Evolutionary conservation across 805 yeast species (phyloP), one percentile per base, ranked within the genome.

Genomic region (Candida parachauliodes): DNA sequence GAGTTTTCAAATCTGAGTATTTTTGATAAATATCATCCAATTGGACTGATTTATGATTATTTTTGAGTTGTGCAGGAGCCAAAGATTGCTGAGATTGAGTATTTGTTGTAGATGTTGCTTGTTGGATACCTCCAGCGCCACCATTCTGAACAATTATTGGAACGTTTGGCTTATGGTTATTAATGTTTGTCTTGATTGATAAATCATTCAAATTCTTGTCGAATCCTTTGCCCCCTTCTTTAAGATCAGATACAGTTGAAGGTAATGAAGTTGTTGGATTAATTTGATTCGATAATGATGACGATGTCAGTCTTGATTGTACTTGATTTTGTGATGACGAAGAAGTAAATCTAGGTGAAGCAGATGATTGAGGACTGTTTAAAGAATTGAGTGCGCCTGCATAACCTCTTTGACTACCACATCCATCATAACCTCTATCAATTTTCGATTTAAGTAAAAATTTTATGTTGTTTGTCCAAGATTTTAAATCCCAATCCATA

Each of bases 331-430:
- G 20, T 14, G 18, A n/a, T 7, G 37, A 30, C 11, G 25, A n/a
- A 12, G 34, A 21, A 9, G 42, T 36, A 21, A 29, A 29, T n/a
- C 34, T 22, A 18, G 53, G 48, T 24, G 49, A 37, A 18, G 40
- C 22, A 4, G 27, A 12, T 12, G 30, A 36, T 24, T 12, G 16
- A 0, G 70, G 68, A 41, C 64, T 59, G 37, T 65, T 72, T 30
- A 81, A 75, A 1, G 82, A 72, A 33, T 57, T 65, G 2, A 79
- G 52, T 0, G 85, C 84, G 23, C 84, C 84, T 3, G 68, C 68
- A 15, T 79, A 52, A 10, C 86, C 86, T 38, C 80, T 71, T 11
- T 71, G 56, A 21, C 83, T 76, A n/a, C 91, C 91, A 59, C 88
- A 81, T 5, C 94, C 93, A 16, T 76, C 76, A 54, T 83, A 84